Conservation (phyloP, 768 basidiomycete species). For the Podaxis sp. region DNA sequence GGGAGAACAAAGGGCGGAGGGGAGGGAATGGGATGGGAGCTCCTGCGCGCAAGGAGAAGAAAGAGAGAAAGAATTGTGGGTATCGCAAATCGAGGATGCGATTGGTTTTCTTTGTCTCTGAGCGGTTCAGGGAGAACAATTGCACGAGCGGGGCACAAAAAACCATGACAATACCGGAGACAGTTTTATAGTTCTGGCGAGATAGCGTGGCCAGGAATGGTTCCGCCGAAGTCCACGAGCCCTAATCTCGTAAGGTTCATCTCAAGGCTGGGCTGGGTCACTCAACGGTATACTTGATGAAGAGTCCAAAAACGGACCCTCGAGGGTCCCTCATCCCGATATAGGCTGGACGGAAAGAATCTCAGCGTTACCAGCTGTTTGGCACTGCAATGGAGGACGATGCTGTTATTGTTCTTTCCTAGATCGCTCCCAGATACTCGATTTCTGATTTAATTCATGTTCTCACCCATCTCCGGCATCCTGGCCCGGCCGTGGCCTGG, state of each 20-base stretch:
- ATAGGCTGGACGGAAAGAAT: slow-evolving; percentile 25
- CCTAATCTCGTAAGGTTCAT: slow-evolving; percentile 34
- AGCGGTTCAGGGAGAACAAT: slow-evolving; percentile 56
- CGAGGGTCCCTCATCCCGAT: slow-evolving; percentile 38
- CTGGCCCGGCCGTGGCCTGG: background rate
- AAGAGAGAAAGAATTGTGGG: slow-evolving; percentile 45
- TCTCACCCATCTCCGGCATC: slow-evolving; percentile 6
- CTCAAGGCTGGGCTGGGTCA: slow-evolving; percentile 21
- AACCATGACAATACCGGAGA: slow-evolving; percentile 52
- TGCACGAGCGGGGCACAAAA: slow-evolving; percentile 62
- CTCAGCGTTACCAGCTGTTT: slow-evolving; percentile 24
- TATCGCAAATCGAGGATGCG: slow-evolving; percentile 40
- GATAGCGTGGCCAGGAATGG: slow-evolving; percentile 31
- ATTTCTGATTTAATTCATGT: slow-evolving; percentile 2
- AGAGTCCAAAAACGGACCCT: slow-evolving; percentile 28
- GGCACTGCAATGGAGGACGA: slow-evolving; percentile 36
- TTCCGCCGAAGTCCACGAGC: slow-evolving; percentile 37
- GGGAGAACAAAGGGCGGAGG: slow-evolving; percentile 29
- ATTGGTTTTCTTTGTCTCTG: slow-evolving; percentile 51
- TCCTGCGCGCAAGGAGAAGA: slow-evolving; percentile 33
- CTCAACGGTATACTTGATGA: slow-evolving; percentile 26
- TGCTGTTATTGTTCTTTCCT: slow-evolving; percentile 44
- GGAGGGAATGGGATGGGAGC: slow-evolving; percentile 31
- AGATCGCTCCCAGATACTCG: slow-evolving; percentile 26
- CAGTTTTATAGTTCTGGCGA: slow-evolving; percentile 47